These are phyloP conservation scores for Metarhizium brunneum DNA, from an alignment of 2,329 filamentous ascomycete genomes.

Conservation along the genomic window DNA sequence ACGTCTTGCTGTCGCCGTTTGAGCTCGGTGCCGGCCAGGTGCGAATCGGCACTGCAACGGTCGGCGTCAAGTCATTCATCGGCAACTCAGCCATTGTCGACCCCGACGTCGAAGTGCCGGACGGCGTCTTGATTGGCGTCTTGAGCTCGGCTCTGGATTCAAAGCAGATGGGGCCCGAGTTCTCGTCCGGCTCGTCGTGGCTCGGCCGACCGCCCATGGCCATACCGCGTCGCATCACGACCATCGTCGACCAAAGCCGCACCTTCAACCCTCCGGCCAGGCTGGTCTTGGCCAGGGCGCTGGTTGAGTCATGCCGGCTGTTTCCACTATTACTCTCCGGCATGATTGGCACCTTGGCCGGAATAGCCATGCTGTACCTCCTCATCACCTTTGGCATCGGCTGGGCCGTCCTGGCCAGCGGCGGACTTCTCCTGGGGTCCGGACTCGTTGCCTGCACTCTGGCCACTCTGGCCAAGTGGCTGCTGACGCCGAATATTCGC, in stretches of 20 bases:
- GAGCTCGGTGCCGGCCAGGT: constrained; percentile 8
- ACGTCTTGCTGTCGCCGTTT: constrained; percentile 11
- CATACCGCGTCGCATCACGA: constrained; percentile 9
- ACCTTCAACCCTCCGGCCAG: constrained; percentile 11
- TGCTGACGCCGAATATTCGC: constrained; percentile 9
- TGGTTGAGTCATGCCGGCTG: constrained; percentile 11
- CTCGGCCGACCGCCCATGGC: constrained; percentile 13
- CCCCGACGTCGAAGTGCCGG: constrained; percentile 8
- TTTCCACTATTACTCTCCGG: constrained; percentile 9
- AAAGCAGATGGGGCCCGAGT: constrained; percentile 5
- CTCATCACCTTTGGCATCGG: constrained; percentile 7
- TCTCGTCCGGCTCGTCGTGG: constrained; percentile 10
- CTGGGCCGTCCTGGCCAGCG: constrained; percentile 8
- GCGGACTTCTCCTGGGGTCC: constrained; percentile 3
- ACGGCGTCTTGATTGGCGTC: constrained; percentile 10
- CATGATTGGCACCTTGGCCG: constrained; percentile 1
- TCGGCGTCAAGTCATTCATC: constrained; percentile 10
- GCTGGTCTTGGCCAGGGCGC: constrained; percentile 7
- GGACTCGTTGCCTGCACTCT: constrained; percentile 5
- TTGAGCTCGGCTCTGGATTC: constrained; percentile 9
- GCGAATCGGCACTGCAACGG: constrained; percentile 6
- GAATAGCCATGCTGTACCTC: constrained; percentile 6
- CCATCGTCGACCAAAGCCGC: constrained; percentile 8
- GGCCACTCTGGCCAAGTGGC: constrained; percentile 11
- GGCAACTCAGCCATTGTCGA: constrained; percentile 14